Evolutionary conservation across 176 grass and related monocot species (phyloP), one percentile per base, ranked within the genome.

Genomic region (Bromus sterilis): DNA sequence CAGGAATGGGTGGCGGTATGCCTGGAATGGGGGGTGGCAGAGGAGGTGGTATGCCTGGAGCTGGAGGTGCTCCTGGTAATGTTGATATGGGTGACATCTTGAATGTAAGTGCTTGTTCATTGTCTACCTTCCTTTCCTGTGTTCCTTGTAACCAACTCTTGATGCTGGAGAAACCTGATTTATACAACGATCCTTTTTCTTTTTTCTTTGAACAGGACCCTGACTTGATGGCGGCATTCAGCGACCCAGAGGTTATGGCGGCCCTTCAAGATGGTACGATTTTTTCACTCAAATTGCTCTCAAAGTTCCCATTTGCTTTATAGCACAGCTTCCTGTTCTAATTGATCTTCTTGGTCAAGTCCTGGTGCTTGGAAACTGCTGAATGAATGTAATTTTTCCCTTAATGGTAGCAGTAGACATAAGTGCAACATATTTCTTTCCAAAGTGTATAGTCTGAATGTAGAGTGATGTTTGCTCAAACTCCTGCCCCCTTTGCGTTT

Each of bases 181-280:
- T 42, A 69, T 13, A 1, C 9, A 44, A 71, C 2, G 2, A 62
- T 41, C 20, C 3, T 2, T 25, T 0, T 24, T 11, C 0, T 85
- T 37, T 62, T 33, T 73, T 84, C 87, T 10, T 76, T 39, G 43
- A 81, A 83, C 79, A 98, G 92, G 90, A 98, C 78, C 92, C 95
- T 74, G 92, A 94, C 32, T 83, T 94, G 69, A 98, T 94, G 95
- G 63, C 92, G 53, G 92, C 89, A 43, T 93, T 98, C 40, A 66
- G 90, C 79, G 95, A 98, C 67, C 95, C 92, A 33, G 95, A 98
- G 88, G 77, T 94, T 28, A 97, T 93, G 92, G 86, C 83, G 39
- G 95, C 95, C 61, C 88, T 98, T 71, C 95, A 97, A 92, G 95
- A 94, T 67, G 92, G 95, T 97, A 94, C 7, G 46, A 18, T 87